Evolutionary conservation across 108 stramenopile species (phyloP), one percentile per base, ranked within the genome.

Genomic region (Skeletonema costatum): DNA sequence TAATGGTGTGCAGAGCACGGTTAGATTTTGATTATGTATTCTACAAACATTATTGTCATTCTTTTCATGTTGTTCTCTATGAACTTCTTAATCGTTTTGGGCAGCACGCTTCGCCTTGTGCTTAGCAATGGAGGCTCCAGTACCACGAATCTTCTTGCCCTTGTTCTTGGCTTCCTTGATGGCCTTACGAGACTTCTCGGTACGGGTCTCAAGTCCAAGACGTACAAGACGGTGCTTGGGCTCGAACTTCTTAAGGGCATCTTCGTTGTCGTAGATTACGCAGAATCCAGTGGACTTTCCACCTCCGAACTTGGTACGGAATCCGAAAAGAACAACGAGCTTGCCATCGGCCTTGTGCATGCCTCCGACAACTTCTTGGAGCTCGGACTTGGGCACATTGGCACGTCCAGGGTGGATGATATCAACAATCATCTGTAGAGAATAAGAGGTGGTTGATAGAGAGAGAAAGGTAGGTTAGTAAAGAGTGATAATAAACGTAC

Each of bases 81-180:
- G 51, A 32, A 63, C 35, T 71, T 42, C 31, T 91, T 93, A 93
- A 77, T 91, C 93, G 70, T 80, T 73, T 67, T 83, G 77, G 64
- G 93, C 97, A 71, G 99, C 99, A 88, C 97, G 95, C 92, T 99
- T 99, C 48, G 97, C 98, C 97, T 99, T 99, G 94, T 98, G 98
- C 90, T 95, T 98, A 68, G 97, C 96, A 76, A 98, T 96, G 53
- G 93, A 91, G 66, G 97, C 96, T 66, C 99, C 99, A 30, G 98
- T 97, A 86, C 99, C 99, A 59, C 97, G 92, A 75, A 98, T 77
- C 97, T 99, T 99, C 93, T 93, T 91, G 56, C 87, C 93, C 85
- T 97, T 96, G 87, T 99, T 99, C 97, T 99, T 99, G 73, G 96
- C 96, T 84, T 98, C 98, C 94, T 99, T 99, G 78, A 98, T 97